Base-by-base conservation (phyloP, 2,329 filamentous ascomycete genomes). In the Paracoccidioides brasiliensis region DNA sequence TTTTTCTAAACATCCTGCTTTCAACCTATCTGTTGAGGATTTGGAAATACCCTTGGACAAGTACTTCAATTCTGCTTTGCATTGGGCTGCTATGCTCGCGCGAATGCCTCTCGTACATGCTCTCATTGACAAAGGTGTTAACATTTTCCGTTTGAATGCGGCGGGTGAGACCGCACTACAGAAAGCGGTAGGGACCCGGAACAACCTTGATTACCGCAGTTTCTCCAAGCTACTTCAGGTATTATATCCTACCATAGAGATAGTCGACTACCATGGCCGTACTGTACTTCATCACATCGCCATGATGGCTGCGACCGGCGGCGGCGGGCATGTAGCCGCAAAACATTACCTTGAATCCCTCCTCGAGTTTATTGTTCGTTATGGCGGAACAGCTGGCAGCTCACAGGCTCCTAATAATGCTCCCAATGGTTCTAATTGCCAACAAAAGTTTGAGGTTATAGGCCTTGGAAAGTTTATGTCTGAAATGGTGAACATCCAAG, bases 211-310 rank as follows among this genome's bases (percentile, higher is more conserved):
- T 62, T 86, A 90, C 57, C 84, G 83, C 60, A 93, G 86, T 51
- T 98, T 98, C 64, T 88, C 90, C 0, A 89, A 95, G 58, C 77
- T 97, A 1, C 78, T 98, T 0, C 91, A 97, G 63, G 81, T 95
- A 0, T 78, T 98, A 5, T 89, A 90, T 9, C 81, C 88, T 32
- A 91, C 91, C 0, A 94, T 98, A 59, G 90, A 97, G 62, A 83
- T 95, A 45, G 81, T 89, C 28, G 93, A 98, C 68, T 82, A 87
- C 46, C 90, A 90, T 69, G 90, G 90, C 7, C 80, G 93, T 41
- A 97, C 91, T 0, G 90, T 97, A 12, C 76, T 98, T 30, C 93
- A 98, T 66, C 93, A 98, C 66, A 97, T 98, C 64, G 90, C 93
- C 4, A 83, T 97, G 38, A 94, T 93, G 14, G 96, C 90, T 59